A percentile compares a stretch with the other conserved stretches of the same genome.
phyloP scores from a whole-genome alignment of 306 rosid genomes.

The Gynostemma pentaphyllum region DNA sequence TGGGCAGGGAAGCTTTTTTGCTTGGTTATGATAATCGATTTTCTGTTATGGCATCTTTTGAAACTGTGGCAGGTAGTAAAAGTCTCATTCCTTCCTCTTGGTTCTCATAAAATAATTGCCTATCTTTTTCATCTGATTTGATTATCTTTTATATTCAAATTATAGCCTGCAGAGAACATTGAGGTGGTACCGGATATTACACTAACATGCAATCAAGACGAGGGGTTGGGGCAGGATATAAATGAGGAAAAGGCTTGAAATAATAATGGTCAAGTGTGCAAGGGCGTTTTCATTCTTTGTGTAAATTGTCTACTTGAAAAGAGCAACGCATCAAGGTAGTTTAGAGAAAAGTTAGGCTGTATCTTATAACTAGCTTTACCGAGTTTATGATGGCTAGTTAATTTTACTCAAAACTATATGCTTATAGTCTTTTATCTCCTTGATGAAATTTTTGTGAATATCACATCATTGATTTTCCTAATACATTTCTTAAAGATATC shows the following conservation, averaged over 20 bases:
- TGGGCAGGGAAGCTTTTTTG: constrained; percentile 92
- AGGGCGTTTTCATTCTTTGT: too few relatives aligned
- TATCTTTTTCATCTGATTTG: background rate
- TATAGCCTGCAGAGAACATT: constrained; percentile 8
- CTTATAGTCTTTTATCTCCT: background rate
- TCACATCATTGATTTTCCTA: background rate
- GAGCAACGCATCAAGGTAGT: too few relatives aligned
- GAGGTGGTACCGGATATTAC: constrained; percentile 1
- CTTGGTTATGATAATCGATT: constrained; percentile 78
- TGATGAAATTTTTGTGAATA: background rate
- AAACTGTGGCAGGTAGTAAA: constrained; percentile 55
- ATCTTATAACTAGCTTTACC: background rate
- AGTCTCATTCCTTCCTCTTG: background rate
- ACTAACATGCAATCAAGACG: background rate
- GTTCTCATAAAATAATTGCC: background rate
- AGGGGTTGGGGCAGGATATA: background rate
- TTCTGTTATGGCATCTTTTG: constrained; percentile 59
- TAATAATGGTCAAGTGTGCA: background rate
- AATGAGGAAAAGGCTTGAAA: background rate
- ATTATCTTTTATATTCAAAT: background rate
- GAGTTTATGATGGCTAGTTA: background rate
- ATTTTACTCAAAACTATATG: background rate
- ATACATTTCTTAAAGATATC: too few relatives aligned
- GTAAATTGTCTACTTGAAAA: background rate
- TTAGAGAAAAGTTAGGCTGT: background rate